Conservation (phyloP, 73 alveolate species). For the Paramecium sonneborni region DNA sequence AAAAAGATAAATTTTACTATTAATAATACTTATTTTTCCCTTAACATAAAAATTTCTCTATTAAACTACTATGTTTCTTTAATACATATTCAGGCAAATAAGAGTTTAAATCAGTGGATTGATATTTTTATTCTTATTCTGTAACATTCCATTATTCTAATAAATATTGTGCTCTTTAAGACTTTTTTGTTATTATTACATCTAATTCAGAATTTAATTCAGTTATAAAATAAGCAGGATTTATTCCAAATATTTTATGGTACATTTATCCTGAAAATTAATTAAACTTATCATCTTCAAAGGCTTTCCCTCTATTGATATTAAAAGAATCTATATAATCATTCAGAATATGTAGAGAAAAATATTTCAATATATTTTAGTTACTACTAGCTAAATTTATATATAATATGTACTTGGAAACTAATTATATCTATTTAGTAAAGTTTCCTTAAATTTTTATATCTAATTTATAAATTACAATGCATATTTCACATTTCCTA, state of each 20-base stretch:
- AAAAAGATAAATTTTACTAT: background rate
- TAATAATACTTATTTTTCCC: background rate
- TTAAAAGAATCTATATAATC: constrained; percentile 19
- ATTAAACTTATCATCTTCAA: constrained; percentile 28
- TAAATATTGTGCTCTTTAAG: background rate
- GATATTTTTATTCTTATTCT: background rate
- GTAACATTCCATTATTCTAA: background rate
- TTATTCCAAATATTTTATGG: background rate
- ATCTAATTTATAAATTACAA: background rate
- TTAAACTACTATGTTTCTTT: background rate
- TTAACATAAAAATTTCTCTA: background rate
- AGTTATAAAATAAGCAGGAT: background rate
- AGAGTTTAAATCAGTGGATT: background rate
- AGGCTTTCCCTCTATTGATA: background rate
- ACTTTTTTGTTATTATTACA: background rate
- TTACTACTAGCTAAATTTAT: background rate
- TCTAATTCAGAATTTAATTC: constrained; percentile 7
- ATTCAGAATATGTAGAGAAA: background rate
- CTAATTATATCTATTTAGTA: background rate
- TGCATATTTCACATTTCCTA: constrained; percentile 1
- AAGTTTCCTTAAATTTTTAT: background rate
- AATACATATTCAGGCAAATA: background rate
- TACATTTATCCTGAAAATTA: background rate
- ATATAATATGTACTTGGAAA: background rate
- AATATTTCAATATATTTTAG: constrained; percentile 10